Conservation (phyloP, 75 land plant species). For the Pinus taeda region DNA sequence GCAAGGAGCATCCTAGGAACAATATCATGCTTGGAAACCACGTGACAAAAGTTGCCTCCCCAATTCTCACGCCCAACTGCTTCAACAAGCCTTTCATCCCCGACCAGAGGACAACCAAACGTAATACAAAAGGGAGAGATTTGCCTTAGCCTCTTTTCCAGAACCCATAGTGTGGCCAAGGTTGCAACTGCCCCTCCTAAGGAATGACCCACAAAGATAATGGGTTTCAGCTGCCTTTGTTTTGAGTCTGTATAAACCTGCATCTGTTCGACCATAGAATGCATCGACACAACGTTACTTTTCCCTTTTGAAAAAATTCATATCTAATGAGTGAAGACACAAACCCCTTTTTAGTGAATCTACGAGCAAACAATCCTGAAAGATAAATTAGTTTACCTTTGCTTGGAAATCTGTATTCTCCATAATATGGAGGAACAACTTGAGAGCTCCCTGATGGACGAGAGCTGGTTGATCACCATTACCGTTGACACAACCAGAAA, state of each 20-base stretch:
- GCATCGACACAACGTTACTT: background rate
- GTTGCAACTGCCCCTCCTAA: constrained; percentile 55
- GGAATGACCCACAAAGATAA: constrained; percentile 71
- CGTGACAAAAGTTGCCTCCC: constrained; percentile 36
- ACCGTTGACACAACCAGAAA: background rate
- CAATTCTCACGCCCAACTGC: constrained; percentile 51
- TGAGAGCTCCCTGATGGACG: too few species aligned
- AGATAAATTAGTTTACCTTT: background rate
- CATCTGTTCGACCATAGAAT: background rate
- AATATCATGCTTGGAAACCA: constrained; percentile 46
- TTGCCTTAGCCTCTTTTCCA: constrained; percentile 10
- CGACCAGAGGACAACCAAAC: constrained; percentile 64
- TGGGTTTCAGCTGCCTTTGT: background rate
- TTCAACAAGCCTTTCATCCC: constrained; percentile 37
- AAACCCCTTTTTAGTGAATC: background rate
- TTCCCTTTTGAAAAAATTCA: background rate
- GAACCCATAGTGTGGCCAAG: constrained; percentile 53
- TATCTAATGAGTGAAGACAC: background rate
- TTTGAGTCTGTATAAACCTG: background rate
- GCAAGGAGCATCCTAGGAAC: constrained; percentile 53
- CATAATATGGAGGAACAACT: background rate
- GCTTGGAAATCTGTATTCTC: background rate
- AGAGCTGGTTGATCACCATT: background rate
- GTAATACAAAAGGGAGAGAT: constrained; percentile 42
- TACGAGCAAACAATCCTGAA: background rate